Evolutionary conservation across 257 asterid genomes (phyloP).

Genomic region (Leptodermis oblonga): DNA sequence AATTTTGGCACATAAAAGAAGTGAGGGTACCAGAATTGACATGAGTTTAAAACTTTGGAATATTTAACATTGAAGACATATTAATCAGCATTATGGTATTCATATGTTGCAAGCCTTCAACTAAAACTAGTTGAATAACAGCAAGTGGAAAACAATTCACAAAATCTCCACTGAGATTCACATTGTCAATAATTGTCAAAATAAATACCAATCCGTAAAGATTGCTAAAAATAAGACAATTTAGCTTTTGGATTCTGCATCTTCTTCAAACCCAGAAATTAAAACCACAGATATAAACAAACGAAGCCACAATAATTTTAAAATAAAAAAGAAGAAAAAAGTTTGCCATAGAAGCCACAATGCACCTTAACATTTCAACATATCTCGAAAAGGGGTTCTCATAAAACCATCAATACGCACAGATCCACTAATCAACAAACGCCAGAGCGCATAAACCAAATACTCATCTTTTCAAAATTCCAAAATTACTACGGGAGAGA

Average conservation of each 20-base stretch:
- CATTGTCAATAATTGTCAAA: background rate
- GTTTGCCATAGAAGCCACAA: background rate
- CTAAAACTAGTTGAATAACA: background rate
- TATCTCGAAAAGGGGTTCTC: background rate
- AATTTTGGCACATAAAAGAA: background rate
- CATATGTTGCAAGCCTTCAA: background rate
- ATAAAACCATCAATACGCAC: background rate
- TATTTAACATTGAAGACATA: background rate
- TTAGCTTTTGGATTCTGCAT: background rate
- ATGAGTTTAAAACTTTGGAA: background rate
- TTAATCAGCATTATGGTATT: background rate
- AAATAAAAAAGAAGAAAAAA: background rate
- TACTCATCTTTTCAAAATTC: background rate
- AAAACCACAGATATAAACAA: background rate
- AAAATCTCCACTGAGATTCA: background rate
- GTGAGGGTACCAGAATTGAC: background rate
- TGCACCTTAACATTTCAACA: background rate
- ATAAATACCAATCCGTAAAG: too few species aligned
- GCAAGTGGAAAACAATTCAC: background rate
- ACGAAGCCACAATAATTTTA: too few species aligned
- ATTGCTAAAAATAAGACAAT: background rate
- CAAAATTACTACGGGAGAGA: slow-evolving; percentile 2
- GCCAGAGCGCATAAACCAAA: background rate
- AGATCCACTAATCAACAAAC: slow-evolving; percentile 7
- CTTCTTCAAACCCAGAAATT: background rate